Evolutionary conservation across 2,329 filamentous ascomycete species (phyloP), one percentile per base, ranked within the genome.

Genomic region (Claviceps pusilla): DNA sequence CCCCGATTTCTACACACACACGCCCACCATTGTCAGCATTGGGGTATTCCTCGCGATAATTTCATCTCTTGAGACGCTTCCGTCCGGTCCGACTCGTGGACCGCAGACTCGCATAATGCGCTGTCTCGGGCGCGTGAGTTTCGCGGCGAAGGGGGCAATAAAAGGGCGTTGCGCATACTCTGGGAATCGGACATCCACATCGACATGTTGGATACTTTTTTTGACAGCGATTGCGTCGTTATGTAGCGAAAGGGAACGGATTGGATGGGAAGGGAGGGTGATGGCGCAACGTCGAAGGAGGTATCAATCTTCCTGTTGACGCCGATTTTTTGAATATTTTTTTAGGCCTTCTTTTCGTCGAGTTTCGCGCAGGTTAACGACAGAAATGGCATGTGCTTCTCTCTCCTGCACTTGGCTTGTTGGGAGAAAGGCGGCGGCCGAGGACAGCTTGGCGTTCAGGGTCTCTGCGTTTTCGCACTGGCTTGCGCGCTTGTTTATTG

Each of bases 171-270:
- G 43, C 50, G 76, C 86, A 66, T 78, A 95, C 91, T 97, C 72
- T 97, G 91, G 67, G 86, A 82, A 73, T 97, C 91, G 64, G 90
- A 87, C 66, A 97, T 79, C 91, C 91, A 97, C 87, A 95, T 94
- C 57, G 88, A 86, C 66, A 86, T 69, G 50, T 59, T 66, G 56
- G 55, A 54, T 39, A 45, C 24, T 19, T 19, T 19, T 19, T 2
- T 7, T 24, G 19, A 28, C 35, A 5, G 50, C 10, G 16, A 49
- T 33, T 46, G 41, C 16, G 35, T 49, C 11, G 31, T n/a, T 53
- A 35, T 9, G 48, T 19, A 16, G 39, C 4, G 14, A 41, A 41
- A n/a, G 4, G 7, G 39, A 31, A 33, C 50, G 43, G 42, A 29
- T 6, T 9, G 19, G 35, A 12, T 33, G 31, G n/a, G 11, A 16